These are phyloP conservation scores for Trichomonascaceae sp. DNA, from an alignment of 1,139 yeast species.

Conservation along the genomic window DNA sequence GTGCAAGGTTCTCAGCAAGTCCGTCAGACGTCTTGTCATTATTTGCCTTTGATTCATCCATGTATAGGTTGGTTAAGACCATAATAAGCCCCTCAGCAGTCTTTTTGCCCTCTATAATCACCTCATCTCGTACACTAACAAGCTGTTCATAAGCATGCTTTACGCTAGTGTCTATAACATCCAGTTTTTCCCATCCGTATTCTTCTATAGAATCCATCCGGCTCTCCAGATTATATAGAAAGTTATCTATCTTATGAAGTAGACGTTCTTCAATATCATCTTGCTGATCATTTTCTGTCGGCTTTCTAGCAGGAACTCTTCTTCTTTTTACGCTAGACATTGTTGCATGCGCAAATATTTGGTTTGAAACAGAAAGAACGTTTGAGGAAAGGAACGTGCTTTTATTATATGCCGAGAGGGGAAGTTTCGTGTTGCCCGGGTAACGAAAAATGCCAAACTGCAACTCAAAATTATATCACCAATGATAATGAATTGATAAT, in stretches of 20 bases:
- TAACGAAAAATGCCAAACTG: background rate
- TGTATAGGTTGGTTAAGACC: conserved; percentile 25
- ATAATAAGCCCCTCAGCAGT: conserved; percentile 29
- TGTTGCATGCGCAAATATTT: background rate
- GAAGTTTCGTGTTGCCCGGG: background rate
- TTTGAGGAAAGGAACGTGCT: background rate
- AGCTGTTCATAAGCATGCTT: conserved; percentile 29
- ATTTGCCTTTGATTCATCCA: conserved; percentile 6
- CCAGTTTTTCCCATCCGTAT: conserved; percentile 29
- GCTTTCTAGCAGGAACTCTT: conserved; percentile 2
- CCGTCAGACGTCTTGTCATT: background rate
- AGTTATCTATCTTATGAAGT: conserved; percentile 25
- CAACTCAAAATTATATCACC: background rate
- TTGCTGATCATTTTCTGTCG: background rate
- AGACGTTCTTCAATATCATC: conserved; percentile 18
- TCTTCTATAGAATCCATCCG: conserved; percentile 30
- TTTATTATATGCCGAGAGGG: background rate
- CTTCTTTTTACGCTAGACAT: conserved; percentile 2
- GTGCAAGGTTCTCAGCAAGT: background rate
- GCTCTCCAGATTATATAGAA: conserved; percentile 27
- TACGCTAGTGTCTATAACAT: conserved; percentile 30
- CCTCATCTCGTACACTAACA: conserved; percentile 27
- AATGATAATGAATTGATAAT: background rate
- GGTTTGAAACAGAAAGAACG: background rate
- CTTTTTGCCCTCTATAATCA: conserved; percentile 29